phyloP scores from a whole-genome alignment of 1,284 basidiomycete genomes.

The Puccinia polysora region DNA sequence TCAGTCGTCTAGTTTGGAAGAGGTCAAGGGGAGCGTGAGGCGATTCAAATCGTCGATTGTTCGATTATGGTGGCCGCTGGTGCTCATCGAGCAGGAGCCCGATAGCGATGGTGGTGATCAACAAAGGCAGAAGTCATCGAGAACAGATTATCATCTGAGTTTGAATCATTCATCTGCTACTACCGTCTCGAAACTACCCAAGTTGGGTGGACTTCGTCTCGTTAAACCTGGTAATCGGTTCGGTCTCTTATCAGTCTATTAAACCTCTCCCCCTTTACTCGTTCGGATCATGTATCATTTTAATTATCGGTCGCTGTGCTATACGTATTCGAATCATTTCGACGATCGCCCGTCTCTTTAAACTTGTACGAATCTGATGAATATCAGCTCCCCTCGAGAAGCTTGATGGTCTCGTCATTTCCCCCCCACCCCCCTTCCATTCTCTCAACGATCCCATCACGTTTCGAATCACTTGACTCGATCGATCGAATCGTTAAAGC shows the following conservation, averaged over 20 bases:
- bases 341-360: too few species aligned
- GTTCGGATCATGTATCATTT: not conserved
- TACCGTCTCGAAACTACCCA: not conserved
- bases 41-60: not conserved
- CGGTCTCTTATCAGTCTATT: not conserved
- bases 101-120: not conserved
- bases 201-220: not conserved
- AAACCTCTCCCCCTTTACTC: not conserved
- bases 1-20: too few species aligned
- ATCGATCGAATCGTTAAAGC: too few species aligned
- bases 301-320: too few species aligned
- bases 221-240: constrained; percentile 31
- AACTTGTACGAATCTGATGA: too few species aligned
- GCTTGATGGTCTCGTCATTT: too few species aligned
- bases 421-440: too few species aligned
- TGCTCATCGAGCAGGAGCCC: not conserved
- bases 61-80: constrained; percentile 8
- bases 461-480: too few species aligned
- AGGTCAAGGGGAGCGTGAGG: not conserved
- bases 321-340: too few species aligned
- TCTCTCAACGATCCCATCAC: too few species aligned
- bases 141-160: not conserved
- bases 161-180: not conserved
- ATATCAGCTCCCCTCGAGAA: too few species aligned
- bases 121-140: too few species aligned